Percentiles rank a stretch among this genome's conserved stretches.
These are phyloP conservation scores for Tylopilus cervinicoccineus DNA, from an alignment of 768 basidiomycete species.

Conservation along the genomic window DNA sequence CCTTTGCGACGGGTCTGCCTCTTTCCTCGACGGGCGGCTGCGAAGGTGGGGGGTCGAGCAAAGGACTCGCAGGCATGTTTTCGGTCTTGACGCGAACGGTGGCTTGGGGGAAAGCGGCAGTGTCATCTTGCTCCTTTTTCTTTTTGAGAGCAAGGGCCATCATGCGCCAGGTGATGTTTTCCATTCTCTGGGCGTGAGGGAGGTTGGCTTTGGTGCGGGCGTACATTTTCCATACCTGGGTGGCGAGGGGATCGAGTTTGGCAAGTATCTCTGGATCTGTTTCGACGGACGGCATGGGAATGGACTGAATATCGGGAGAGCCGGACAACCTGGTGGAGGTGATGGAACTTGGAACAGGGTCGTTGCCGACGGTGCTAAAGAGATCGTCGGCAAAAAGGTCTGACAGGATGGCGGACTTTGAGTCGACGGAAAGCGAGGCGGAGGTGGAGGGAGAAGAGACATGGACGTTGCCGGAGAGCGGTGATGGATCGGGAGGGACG, in stretches of 20 bases:
- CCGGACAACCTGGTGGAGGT: slow-evolving; percentile 65
- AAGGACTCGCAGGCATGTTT: slow-evolving; percentile 1
- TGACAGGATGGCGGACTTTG: slow-evolving; percentile 60
- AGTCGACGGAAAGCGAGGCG: slow-evolving; percentile 43
- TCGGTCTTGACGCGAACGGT: slow-evolving; percentile 25
- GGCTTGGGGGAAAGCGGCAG: background rate
- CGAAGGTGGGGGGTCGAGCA: background rate
- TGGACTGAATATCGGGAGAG: slow-evolving; percentile 60
- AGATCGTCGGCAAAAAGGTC: slow-evolving; percentile 72
- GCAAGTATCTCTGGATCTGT: slow-evolving; percentile 63
- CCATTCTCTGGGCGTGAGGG: slow-evolving; percentile 94
- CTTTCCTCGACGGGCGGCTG: slow-evolving; percentile 43
- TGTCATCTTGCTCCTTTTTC: slow-evolving; percentile 70
- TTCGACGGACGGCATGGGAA: slow-evolving; percentile 38
- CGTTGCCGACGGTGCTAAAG: slow-evolving; percentile 36
- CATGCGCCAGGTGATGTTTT: slow-evolving; percentile 98
- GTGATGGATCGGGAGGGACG: slow-evolving; percentile 29
- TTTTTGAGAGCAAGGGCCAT: slow-evolving; percentile 94
- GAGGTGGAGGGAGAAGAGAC: slow-evolving; percentile 43
- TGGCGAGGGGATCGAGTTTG: slow-evolving; percentile 85
- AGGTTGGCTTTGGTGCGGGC: slow-evolving; percentile 83
- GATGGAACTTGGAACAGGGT: slow-evolving; percentile 46
- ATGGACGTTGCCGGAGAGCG: slow-evolving; percentile 33
- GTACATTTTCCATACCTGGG: slow-evolving; percentile 98
- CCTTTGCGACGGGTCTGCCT: slow-evolving; percentile 76